These are phyloP conservation scores for Aspergillus asperescens DNA, from an alignment of 495 filamentous ascomycete species.

Conservation along the genomic window DNA sequence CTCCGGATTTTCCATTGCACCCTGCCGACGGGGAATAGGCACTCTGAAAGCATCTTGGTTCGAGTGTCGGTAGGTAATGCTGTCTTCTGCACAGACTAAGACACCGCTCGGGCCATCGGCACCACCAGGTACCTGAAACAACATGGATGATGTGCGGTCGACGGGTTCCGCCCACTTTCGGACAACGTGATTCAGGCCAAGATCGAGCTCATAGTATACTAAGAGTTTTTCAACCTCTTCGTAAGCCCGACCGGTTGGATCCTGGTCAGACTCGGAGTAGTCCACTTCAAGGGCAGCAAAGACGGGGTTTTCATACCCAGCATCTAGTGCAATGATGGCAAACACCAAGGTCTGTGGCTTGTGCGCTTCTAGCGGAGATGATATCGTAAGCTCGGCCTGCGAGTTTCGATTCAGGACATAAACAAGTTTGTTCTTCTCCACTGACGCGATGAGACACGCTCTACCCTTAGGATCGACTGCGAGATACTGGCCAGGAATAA, in stretches of 20 bases:
- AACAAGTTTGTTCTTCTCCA: constrained; percentile 99
- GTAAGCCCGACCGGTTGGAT: constrained; percentile 77
- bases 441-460: constrained; percentile 86
- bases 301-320: constrained; percentile 93
- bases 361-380: constrained; percentile 95
- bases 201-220: constrained; percentile 95
- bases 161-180: constrained; percentile 93
- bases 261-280: constrained; percentile 86
- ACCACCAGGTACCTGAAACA: constrained; percentile 95
- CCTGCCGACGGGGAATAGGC: constrained; percentile 78
- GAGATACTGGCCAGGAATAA: constrained; percentile 91
- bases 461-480: constrained; percentile 92
- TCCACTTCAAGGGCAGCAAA: constrained; percentile 94
- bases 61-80: constrained; percentile 88
- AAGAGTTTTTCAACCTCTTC: constrained; percentile 80
- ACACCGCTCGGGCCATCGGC: constrained; percentile 92
- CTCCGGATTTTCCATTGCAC: constrained; percentile 85
- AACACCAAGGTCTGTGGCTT: constrained; percentile 91
- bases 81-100: constrained; percentile 89
- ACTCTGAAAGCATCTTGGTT: constrained; percentile 87
- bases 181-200: constrained; percentile 95
- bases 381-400: constrained; percentile 91
- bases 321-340: constrained; percentile 78
- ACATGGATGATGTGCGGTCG: constrained; percentile 78
- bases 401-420: constrained; percentile 96